Evolutionary conservation across 1,284 basidiomycete species (phyloP).

Genomic region (Cystobasidium sp.): DNA sequence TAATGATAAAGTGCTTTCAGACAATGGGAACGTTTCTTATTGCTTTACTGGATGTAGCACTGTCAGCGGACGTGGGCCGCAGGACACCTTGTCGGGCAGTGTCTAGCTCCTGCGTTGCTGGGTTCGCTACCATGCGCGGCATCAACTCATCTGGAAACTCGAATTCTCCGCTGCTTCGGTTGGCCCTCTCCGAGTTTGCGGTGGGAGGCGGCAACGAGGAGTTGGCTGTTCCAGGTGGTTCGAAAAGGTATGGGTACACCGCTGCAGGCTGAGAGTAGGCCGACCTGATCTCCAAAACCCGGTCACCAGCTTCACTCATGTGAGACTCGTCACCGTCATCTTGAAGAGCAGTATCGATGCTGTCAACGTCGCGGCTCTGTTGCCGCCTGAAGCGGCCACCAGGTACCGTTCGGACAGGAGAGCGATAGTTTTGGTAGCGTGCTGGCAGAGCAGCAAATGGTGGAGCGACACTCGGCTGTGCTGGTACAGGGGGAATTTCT

Average conservation of each 20-base stretch:
- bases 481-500: slow-evolving; percentile 11
- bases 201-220: slow-evolving; percentile 12
- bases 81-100: neutral
- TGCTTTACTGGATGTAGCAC: neutral
- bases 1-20: neutral
- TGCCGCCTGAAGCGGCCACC: slow-evolving; percentile 2
- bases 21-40: neutral
- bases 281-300: slow-evolving; percentile 7
- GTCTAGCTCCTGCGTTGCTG: neutral
- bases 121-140: neutral
- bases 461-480: neutral
- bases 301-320: slow-evolving; percentile 3
- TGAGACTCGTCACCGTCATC: slow-evolving; percentile 9
- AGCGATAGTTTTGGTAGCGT: slow-evolving; percentile 15
- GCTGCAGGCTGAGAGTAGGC: neutral
- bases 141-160: neutral
- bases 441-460: slow-evolving; percentile 16
- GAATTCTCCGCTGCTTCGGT: slow-evolving; percentile 23
- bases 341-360: neutral
- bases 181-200: slow-evolving; percentile 11
- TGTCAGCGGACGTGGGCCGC: too few relatives aligned
- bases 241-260: slow-evolving; percentile 6
- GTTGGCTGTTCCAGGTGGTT: slow-evolving; percentile 9
- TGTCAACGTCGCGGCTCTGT: neutral
- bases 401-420: neutral